These are phyloP conservation scores for Pontederia crassipes DNA, from an alignment of 176 grass and related monocot species.

Conservation along the genomic window DNA sequence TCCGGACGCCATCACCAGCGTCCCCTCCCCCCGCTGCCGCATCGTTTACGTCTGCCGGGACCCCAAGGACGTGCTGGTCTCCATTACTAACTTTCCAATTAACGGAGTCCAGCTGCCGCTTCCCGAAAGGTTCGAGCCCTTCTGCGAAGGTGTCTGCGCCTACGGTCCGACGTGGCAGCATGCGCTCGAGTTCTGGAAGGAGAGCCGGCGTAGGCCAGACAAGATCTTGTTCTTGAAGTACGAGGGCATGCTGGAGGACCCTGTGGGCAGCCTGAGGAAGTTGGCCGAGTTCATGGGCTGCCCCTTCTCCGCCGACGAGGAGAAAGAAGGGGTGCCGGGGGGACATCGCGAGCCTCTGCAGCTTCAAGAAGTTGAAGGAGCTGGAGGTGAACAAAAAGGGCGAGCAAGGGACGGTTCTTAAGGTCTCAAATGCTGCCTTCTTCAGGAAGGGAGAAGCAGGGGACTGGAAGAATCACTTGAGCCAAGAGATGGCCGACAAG, in stretches of 20 bases:
- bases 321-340: constrained; percentile 14
- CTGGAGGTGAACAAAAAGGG: constrained; percentile 31
- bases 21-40: neutral
- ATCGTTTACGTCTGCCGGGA: constrained; percentile 34
- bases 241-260: constrained; percentile 28
- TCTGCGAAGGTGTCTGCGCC: neutral
- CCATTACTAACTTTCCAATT: constrained; percentile 1
- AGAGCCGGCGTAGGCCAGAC: neutral
- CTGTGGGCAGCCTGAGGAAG: constrained; percentile 10
- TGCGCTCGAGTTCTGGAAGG: constrained; percentile 18
- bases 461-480: constrained; percentile 36
- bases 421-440: neutral
- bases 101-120: neutral
- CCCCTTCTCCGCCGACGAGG: constrained; percentile 31
- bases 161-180: constrained; percentile 27
- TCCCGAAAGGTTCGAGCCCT: neutral
- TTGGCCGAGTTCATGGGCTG: constrained; percentile 32
- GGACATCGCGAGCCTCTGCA: constrained; percentile 32
- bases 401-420: neutral
- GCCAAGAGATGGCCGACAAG: constrained; percentile 20
- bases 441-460: constrained; percentile 36
- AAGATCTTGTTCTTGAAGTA: constrained; percentile 30
- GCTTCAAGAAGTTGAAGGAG: constrained; percentile 30
- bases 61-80: constrained; percentile 37
- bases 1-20: neutral